A percentile compares a stretch with the other conserved stretches of the same genome.
Conservation (phyloP, 163 green algal genomes). For the Chlorella variabilis region DNA sequence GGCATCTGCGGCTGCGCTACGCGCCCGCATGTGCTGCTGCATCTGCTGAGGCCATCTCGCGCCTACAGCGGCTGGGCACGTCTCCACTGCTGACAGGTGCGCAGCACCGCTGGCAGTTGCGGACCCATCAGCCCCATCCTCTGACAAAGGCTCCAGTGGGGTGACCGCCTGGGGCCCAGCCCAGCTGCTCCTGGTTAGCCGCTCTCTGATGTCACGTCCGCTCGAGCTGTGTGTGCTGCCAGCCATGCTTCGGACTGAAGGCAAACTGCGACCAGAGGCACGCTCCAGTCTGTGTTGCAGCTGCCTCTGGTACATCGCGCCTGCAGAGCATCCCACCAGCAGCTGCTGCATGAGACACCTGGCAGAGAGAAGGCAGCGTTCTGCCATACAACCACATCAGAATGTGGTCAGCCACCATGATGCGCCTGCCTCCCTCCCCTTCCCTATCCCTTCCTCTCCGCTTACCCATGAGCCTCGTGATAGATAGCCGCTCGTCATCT, state of each 20-base stretch:
- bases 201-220: background rate
- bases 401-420: too few relatives aligned
- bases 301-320: conserved; percentile 23
- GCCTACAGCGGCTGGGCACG: conserved; percentile 8
- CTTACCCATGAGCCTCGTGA: conserved; percentile 20
- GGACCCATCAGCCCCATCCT: background rate
- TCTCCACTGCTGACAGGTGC: background rate
- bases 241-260: too few relatives aligned
- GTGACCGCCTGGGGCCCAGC: background rate
- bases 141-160: background rate
- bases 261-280: background rate
- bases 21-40: background rate
- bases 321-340: background rate
- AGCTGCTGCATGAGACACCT: too few relatives aligned
- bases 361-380: too few relatives aligned
- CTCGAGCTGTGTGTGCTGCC: background rate
- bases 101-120: too few relatives aligned
- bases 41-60: background rate
- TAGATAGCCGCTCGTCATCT: background rate
- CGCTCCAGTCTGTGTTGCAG: conserved; percentile 15
- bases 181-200: background rate
- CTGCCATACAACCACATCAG: too few relatives aligned
- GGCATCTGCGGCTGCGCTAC: too few relatives aligned
- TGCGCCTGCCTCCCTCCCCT: too few relatives aligned
- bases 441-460: too few relatives aligned